Evolutionary conservation across 2,329 filamentous ascomycete genomes (phyloP), one percentile per base, ranked within the genome.

Genomic region (Remersonia thermophila): DNA sequence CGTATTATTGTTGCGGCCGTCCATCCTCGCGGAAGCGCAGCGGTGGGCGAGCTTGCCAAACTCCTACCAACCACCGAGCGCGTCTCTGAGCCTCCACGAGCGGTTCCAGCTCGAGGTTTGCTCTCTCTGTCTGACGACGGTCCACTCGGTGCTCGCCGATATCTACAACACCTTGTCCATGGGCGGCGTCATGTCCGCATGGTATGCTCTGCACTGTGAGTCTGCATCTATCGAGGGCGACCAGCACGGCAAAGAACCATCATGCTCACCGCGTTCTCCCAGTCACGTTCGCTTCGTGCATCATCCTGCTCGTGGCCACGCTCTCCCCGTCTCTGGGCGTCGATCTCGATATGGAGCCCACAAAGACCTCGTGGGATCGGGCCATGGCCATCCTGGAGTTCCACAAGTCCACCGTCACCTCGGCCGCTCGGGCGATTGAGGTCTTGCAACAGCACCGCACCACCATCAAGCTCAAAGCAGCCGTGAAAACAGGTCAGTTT

Each of bases 151-250:
- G 3, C 15, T 48, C 1, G 40, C 36, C 14, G 34, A 44, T 6
- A 32, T 45, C 12, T 38, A 47, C 28, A 8, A 8, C 11, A 30
- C 7, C 6, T 25, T 42, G 3, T 11, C 23, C 2, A 37, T 20
- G 2, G 28, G 11, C 5, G 17, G 28, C 3, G 32, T 33, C 4
- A 20, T 39, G 2, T 43, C 41, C 2, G 38, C 33, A 5, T 48
- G 46, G 46, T 47, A 43, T 36, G 36, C 38, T 10, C 18, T 48
- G 16, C 40, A 44, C 6, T 41, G 43, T 44, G 35, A 30, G 44
- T 27, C 20, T 23, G 20, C 9, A 9, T 23, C 20, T 23, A 23
- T 6, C 9, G 20, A 26, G 8, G 2, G 7, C 15, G 9, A 12
- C 10, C 30, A n/a, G n/a, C n/a, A n/a, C n/a, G n/a, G n/a, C n/a